A percentile compares a stretch with the other conserved stretches of the same genome.
Evolutionary conservation across 2,329 filamentous ascomycete genomes (phyloP).

Genomic region (Periconia sp.): DNA sequence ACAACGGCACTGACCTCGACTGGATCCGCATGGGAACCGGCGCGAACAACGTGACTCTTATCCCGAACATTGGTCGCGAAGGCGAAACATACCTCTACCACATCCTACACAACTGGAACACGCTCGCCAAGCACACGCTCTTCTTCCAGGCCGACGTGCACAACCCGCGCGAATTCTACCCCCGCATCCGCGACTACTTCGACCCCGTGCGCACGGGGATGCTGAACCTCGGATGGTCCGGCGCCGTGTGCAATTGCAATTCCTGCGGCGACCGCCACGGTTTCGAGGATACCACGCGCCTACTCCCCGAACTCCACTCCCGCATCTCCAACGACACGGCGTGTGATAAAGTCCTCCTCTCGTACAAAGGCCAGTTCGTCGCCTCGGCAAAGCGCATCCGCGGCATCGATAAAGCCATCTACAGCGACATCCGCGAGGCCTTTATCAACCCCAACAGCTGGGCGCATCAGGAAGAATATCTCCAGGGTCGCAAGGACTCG

Average conservation of each 20-base stretch:
- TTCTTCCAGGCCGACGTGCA: slow-evolving; percentile 52
- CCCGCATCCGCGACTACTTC: slow-evolving; percentile 44
- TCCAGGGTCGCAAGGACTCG: slow-evolving; percentile 15
- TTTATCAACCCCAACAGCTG: slow-evolving; percentile 22
- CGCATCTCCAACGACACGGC: slow-evolving; percentile 18
- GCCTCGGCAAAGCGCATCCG: slow-evolving; percentile 47
- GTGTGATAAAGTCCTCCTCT: slow-evolving; percentile 42
- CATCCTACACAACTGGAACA: slow-evolving; percentile 47
- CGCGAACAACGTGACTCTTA: slow-evolving; percentile 23
- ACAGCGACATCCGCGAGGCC: slow-evolving; percentile 28
- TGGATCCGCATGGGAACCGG: slow-evolving; percentile 16
- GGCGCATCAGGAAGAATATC: slow-evolving; percentile 20
- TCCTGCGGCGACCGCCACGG: slow-evolving; percentile 43
- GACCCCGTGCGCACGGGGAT: slow-evolving; percentile 45
- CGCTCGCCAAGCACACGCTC: slow-evolving; percentile 47
- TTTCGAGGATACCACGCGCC: slow-evolving; percentile 42
- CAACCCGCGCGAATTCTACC: slow-evolving; percentile 37
- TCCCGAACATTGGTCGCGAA: slow-evolving; percentile 47
- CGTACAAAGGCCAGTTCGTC: slow-evolving; percentile 52
- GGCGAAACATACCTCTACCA: slow-evolving; percentile 51
- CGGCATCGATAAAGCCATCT: slow-evolving; percentile 32
- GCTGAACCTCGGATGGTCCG: slow-evolving; percentile 45
- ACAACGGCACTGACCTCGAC: slow-evolving; percentile 18
- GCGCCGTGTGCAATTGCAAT: slow-evolving; percentile 42
- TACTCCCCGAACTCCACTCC: slow-evolving; percentile 41